A percentile compares a stretch with the other conserved stretches of the same genome.
These are phyloP conservation scores for Rhodotorula babjevae DNA, from an alignment of 768 basidiomycete genomes.

Conservation along the genomic window DNA sequence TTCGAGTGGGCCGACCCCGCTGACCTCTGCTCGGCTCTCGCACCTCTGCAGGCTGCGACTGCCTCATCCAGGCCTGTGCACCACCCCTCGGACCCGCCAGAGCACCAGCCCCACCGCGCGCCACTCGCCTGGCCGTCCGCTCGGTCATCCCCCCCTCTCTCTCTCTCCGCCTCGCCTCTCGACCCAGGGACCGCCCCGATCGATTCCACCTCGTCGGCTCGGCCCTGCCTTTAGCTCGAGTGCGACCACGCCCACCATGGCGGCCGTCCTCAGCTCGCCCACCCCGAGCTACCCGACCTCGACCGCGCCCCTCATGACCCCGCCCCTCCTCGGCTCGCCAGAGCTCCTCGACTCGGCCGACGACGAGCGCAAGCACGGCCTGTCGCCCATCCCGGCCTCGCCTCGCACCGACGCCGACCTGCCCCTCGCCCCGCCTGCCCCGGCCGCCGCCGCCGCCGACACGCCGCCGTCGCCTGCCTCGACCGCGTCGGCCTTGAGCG, in stretches of 20 bases:
- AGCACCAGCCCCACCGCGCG: too few relatives aligned
- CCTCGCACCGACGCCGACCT: not conserved
- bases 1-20: too few relatives aligned
- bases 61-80: too few relatives aligned
- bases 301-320: slow-evolving; percentile 6
- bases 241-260: not conserved
- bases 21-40: too few relatives aligned
- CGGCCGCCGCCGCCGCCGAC: too few relatives aligned
- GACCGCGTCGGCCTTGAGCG: not conserved
- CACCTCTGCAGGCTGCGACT: too few relatives aligned
- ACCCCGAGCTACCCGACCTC: slow-evolving; percentile 3
- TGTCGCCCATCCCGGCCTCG: not conserved
- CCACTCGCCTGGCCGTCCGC: too few relatives aligned
- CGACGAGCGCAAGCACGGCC: not conserved
- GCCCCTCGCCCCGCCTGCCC: not conserved
- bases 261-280: slow-evolving; percentile 23
- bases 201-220: not conserved
- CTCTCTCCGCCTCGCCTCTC: too few relatives aligned
- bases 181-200: not conserved
- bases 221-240: too few relatives aligned
- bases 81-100: too few relatives aligned
- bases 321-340: slow-evolving; percentile 26
- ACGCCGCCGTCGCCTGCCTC: not conserved
- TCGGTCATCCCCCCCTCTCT: too few relatives aligned
- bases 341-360: not conserved